Evolutionary conservation across 108 stramenopile species (phyloP).

Genomic region (Nitzschia sp.): DNA sequence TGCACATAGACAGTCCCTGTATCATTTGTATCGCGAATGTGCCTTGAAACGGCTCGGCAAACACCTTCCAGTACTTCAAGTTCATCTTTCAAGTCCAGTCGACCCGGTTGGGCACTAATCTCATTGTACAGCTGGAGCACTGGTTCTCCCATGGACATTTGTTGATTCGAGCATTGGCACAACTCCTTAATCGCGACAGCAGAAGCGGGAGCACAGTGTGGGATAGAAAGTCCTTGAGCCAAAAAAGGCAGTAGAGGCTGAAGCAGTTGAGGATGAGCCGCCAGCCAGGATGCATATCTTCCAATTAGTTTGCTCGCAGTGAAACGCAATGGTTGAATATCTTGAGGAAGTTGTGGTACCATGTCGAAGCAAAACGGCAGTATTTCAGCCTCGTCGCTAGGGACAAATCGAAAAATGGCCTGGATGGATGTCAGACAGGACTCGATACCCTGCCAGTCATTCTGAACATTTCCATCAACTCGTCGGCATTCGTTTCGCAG

Average conservation of each 20-base stretch:
- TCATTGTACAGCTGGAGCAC: constrained; percentile 82
- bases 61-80: constrained; percentile 89
- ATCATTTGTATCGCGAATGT: constrained; percentile 37
- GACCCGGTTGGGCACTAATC: constrained; percentile 49
- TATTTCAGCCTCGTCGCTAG: constrained; percentile 66
- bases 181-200: constrained; percentile 88
- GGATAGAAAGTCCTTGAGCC: constrained; percentile 76
- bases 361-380: constrained; percentile 77
- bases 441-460: constrained; percentile 82
- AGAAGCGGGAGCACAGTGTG: constrained; percentile 73
- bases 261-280: constrained; percentile 67
- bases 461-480: constrained; percentile 18
- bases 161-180: constrained; percentile 67
- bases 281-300: constrained; percentile 85
- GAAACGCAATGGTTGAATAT: constrained; percentile 64
- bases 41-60: constrained; percentile 74
- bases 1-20: constrained; percentile 45
- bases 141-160: constrained; percentile 73
- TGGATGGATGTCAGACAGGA: constrained; percentile 80
- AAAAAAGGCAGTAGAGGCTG: constrained; percentile 82
- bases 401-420: constrained; percentile 73
- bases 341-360: constrained; percentile 70
- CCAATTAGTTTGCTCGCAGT: constrained; percentile 84
- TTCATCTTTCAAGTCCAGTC: constrained; percentile 83
- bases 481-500: constrained; percentile 58